Evolutionary conservation across 495 filamentous ascomycete genomes (phyloP), one percentile per base, ranked within the genome.

Genomic region (Hypoxylon perforatum): DNA sequence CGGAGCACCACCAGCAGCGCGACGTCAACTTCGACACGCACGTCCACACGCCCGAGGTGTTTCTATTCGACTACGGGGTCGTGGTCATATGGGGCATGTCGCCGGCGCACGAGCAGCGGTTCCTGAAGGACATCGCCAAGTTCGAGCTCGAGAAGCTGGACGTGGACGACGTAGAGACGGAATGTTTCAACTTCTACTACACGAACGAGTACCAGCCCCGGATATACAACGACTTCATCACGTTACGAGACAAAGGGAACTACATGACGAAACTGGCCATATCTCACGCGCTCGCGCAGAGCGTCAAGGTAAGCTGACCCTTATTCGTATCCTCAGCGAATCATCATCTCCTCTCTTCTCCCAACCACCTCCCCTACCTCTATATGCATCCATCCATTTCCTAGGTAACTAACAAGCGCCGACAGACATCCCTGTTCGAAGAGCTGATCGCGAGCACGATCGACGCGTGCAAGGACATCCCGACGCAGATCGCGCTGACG

Each of bases 71-170:
- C 67, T 99, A 99, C 71, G 95, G 95, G 39, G 96, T 97, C n/a
- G 91, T 97, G n/a, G 95, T 99, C n/a, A 94, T 98, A 74, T 99
- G 95, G 95, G 95, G 95, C 60, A 97, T 99, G 94, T 88, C 91
- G 0, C 77, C 90, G 7, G 81, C 85, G 7, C 88, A 99, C 63
- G 95, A 99, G 76, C 86, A 90, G 46, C 84, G 90, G 21, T 96
- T 99, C 71, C 80, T 99, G 4, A 94, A 93, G 59, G 95, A 99
- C 67, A 90, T 98, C 50, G 88, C 91, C n/a, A 97, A 94, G 73
- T 99, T 98, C 73, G 96, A 97, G 72, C 82, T 83, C 19, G 94
- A 97, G 67, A 97, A 96, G 73, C 81, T 99, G 49, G 87, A 86
- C 12, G 86, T 87, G 2, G 93, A 95, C 74, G 92, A 97, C 64